Conservation (phyloP, 2,329 filamentous ascomycete species). For the Tolypocladium amazonense region DNA sequence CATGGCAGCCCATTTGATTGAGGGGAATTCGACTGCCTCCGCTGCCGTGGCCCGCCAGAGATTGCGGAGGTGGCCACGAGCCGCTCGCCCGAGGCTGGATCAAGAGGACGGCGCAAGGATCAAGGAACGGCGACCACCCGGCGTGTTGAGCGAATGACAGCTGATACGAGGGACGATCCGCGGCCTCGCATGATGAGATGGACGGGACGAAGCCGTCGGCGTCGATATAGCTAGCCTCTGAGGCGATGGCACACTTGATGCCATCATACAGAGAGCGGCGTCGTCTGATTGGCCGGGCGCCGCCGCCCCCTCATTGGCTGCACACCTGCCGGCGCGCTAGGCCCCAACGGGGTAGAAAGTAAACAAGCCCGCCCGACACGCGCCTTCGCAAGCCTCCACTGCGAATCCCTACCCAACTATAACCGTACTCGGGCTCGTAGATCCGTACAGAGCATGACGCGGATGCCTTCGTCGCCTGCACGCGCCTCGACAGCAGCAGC, state of each 20-base stretch:
- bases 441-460: neutral
- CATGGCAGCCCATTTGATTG: slow-evolving; percentile 15
- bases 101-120: neutral
- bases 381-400: neutral
- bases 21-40: neutral
- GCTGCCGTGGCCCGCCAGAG: neutral
- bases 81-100: neutral
- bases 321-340: slow-evolving; percentile 14
- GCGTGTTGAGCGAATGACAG: neutral
- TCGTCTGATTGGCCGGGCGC: neutral
- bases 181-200: slow-evolving; percentile 1
- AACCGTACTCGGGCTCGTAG: no score
- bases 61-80: neutral
- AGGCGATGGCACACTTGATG: neutral
- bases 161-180: neutral
- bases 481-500: neutral
- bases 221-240: neutral
- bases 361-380: slow-evolving; percentile 23
- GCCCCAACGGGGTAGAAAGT: slow-evolving; percentile 25
- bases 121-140: neutral
- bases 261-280: neutral
- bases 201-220: neutral
- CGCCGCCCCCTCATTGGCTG: neutral
- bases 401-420: no score
- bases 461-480: neutral